Base-by-base conservation (phyloP, 257 asterid genomes). In the Petunia secreta region DNA sequence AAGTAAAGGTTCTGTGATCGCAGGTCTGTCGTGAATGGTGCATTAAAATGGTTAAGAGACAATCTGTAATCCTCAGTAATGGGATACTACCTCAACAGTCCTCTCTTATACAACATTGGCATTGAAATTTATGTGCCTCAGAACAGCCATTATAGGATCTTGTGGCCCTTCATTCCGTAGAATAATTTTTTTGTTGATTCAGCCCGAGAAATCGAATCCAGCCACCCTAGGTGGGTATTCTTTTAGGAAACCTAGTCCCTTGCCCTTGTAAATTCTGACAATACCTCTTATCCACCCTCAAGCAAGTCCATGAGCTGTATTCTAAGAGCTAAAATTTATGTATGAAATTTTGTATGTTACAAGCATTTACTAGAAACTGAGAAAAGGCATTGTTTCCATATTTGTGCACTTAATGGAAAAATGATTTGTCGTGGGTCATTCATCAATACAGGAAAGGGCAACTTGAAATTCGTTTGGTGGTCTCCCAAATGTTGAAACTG, bases 1-100 rank as follows among this genome's bases (percentile, higher is more conserved):
- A 71, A 71, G 38, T 34, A 0, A 71, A 71, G 77, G 77, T 50
- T 71, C 25, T 71, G 60, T 50, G 57, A 25, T 77, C 0, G 46
- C 80, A 77, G 80, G 46, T 77, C 80, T 77, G 80, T 77, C 8
- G 60, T 63, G 15, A 77, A 77, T 77, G 80, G 80, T 59, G 80
- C 80, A 10, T 71, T 77, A 2, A 59, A 77, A 37, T 77, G 80
- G 80, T 43, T 77, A 58, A 77, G 57, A 43, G 73, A 77, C 59
- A 77, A 77, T 44, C 46, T 77, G 58, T 77, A 57, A 52, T 59
- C 10, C 69, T 57, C 53, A 5, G 10, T 15, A 4, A 16, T 46
- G 53, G 13, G 40, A 58, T 77, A 77, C 77, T 73, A 71, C 80
- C 34, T 59, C 73, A 43, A 34, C 68, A 73, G 50, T 59, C 71